Percentiles rank a stretch among this genome's conserved stretches.
phyloP scores from a whole-genome alignment of 1,284 basidiomycete species.

The Sporisorium iseilematis-ciliati region DNA sequence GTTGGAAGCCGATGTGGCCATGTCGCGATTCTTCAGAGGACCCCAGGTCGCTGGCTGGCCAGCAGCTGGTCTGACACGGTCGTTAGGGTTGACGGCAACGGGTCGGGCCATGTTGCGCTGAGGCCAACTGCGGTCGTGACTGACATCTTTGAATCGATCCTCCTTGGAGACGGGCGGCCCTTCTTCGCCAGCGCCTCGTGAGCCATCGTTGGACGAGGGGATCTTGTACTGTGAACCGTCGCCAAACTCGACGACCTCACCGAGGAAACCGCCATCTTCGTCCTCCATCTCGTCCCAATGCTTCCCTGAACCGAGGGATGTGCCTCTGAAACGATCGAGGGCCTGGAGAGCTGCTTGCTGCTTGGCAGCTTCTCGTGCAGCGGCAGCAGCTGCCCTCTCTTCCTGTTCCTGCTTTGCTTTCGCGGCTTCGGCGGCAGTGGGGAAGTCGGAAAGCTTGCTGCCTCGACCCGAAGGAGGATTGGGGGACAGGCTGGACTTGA shows the following conservation, averaged over 20 bases:
- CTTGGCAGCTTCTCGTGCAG: constrained; percentile 55
- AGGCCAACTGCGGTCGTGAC: constrained; percentile 65
- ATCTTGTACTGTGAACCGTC: constrained; percentile 69
- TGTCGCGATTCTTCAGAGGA: constrained; percentile 31
- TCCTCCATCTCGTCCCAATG: constrained; percentile 70
- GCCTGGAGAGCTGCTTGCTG: constrained; percentile 56
- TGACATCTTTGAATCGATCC: constrained; percentile 64
- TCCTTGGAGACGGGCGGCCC: constrained; percentile 58
- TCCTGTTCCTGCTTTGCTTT: constrained; percentile 62
- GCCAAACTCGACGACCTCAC: constrained; percentile 68
- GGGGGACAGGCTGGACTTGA: constrained; percentile 39
- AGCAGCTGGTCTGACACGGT: constrained; percentile 24
- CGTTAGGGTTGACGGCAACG: constrained; percentile 5
- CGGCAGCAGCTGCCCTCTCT: constrained; percentile 56
- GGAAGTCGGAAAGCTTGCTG: constrained; percentile 59
- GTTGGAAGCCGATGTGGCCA: constrained; percentile 15
- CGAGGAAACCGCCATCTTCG: constrained; percentile 62
- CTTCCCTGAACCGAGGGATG: constrained; percentile 51
- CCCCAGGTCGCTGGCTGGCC: constrained; percentile 29
- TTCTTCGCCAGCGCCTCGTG: constrained; percentile 18
- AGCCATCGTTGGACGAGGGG: constrained; percentile 42
- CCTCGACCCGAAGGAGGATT: constrained; percentile 27
- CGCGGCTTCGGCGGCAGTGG: constrained; percentile 67
- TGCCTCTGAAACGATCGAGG: constrained; percentile 66
- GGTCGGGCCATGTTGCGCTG: constrained; percentile 24